Evolutionary conservation across 495 filamentous ascomycete genomes (phyloP).

Genomic region (Sordaria brevicollis): DNA sequence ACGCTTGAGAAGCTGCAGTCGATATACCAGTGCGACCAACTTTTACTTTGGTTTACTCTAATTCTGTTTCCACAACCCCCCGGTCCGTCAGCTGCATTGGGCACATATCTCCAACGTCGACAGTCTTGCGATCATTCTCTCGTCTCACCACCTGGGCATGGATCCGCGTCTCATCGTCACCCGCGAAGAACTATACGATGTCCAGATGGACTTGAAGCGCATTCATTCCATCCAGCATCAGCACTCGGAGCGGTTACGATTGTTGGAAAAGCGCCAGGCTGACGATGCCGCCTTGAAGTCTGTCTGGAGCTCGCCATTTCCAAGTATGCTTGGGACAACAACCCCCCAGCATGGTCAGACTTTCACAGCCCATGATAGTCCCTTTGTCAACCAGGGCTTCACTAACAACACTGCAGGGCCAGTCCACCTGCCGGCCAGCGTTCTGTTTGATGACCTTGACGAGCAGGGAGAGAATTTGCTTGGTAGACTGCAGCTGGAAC

Average conservation of each 20-base stretch:
- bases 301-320: conserved; percentile 84
- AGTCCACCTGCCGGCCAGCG: conserved; percentile 58
- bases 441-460: conserved; percentile 64
- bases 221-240: conserved; percentile 67
- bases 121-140: background rate
- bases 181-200: conserved; percentile 70
- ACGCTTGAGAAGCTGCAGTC: background rate
- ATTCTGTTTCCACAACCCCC: background rate
- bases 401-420: conserved; percentile 46
- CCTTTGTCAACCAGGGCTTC: conserved; percentile 3
- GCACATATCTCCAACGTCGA: background rate
- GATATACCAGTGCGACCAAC: background rate
- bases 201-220: conserved; percentile 80
- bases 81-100: background rate
- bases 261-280: conserved; percentile 74
- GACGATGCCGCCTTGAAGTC: conserved; percentile 73
- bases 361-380: background rate
- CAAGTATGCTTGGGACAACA: conserved; percentile 62
- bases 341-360: conserved; percentile 63
- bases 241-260: conserved; percentile 68
- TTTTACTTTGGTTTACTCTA: background rate
- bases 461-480: conserved; percentile 62
- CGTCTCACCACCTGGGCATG: conserved; percentile 30
- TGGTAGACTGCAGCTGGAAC: conserved; percentile 58
- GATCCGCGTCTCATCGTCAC: conserved; percentile 42